Conservation (phyloP, 1,284 basidiomycete genomes). For the Trametes hirsuta region DNA sequence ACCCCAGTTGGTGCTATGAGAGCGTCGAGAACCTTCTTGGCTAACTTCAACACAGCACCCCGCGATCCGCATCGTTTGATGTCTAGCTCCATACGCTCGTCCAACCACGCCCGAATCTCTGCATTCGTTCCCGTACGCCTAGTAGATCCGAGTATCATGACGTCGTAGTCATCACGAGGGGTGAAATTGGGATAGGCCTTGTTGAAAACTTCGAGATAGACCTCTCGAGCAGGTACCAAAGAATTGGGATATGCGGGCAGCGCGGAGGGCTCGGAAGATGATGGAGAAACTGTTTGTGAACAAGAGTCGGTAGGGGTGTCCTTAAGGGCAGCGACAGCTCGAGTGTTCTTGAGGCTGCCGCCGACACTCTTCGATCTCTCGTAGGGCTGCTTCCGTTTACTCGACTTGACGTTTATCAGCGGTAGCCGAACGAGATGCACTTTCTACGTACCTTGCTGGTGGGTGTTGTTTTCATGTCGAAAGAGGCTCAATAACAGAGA, state of each 20-base stretch:
- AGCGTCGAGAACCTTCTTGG: neutral
- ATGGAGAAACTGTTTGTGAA: neutral
- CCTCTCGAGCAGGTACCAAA: neutral
- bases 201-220: neutral
- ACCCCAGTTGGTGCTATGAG: conserved; percentile 1
- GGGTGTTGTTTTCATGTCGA: neutral
- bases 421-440: neutral
- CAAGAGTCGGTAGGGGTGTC: no score
- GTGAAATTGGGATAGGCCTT: neutral
- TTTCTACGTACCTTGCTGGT: neutral
- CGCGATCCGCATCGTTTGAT: neutral
- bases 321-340: no score
- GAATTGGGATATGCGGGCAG: neutral
- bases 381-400: neutral
- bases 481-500: no score
- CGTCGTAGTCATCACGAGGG: conserved; percentile 1
- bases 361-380: neutral
- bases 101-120: conserved; percentile 1
- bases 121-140: neutral
- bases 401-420: neutral
- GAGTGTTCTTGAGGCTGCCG: neutral
- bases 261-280: neutral
- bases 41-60: neutral
- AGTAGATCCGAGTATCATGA: neutral
- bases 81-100: neutral